phyloP scores from a whole-genome alignment of 306 rosid species.

The Acacia confusa region DNA sequence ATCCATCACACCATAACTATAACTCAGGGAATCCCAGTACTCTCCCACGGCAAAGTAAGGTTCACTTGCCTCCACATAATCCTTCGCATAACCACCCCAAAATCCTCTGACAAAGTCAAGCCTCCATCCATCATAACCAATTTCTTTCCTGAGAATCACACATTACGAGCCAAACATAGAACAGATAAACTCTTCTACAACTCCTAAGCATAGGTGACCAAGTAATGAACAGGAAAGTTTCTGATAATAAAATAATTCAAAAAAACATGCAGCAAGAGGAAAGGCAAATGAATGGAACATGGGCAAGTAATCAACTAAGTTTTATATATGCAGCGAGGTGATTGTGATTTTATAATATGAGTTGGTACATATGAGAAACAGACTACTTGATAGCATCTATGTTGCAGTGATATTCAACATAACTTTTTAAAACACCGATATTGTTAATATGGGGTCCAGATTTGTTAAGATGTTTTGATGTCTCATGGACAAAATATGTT shows the following conservation, averaged over 20 bases:
- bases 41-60: conserved; percentile 87
- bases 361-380: not conserved
- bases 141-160: conserved; percentile 62
- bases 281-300: not conserved
- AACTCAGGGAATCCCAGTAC: conserved; percentile 90
- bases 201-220: not conserved
- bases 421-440: conserved; percentile 3
- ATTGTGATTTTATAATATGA: not conserved
- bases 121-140: conserved; percentile 97
- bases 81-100: conserved; percentile 95
- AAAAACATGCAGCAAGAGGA: conserved; percentile 8
- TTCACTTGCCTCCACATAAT: conserved; percentile 72
- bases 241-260: not conserved
- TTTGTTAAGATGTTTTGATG: not conserved
- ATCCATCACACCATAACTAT: conserved; percentile 66
- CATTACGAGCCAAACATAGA: conserved; percentile 8
- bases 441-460: too few relatives aligned
- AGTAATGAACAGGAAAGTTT: not conserved
- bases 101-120: conserved; percentile 94
- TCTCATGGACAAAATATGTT: not conserved
- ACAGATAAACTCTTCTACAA: not conserved
- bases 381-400: not conserved
- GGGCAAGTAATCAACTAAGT: not conserved
- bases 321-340: not conserved
- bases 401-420: not conserved